A percentile compares a stretch with the other conserved stretches of the same genome.
These are phyloP conservation scores for Cryphonectria radicalis DNA, from an alignment of 2,329 filamentous ascomycete species.

Conservation along the genomic window DNA sequence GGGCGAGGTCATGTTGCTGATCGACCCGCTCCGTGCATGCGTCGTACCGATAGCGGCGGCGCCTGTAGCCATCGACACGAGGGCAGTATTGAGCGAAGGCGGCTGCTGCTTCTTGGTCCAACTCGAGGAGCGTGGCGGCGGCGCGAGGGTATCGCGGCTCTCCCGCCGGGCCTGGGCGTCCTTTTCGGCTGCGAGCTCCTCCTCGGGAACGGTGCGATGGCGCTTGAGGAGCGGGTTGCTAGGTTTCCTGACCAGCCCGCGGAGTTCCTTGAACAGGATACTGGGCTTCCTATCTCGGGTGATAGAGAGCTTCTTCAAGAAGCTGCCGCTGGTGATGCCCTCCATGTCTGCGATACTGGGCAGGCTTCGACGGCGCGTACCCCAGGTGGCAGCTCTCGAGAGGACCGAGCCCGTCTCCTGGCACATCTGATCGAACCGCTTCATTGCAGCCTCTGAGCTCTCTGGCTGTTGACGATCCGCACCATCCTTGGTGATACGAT, in stretches of 20 bases:
- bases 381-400: constrained; percentile 70
- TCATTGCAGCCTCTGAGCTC: constrained; percentile 58
- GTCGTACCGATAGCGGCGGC: constrained; percentile 60
- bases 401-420: constrained; percentile 62
- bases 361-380: constrained; percentile 68
- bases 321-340: constrained; percentile 61
- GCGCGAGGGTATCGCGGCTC: constrained; percentile 55
- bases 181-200: constrained; percentile 35
- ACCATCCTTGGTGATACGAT: constrained; percentile 46
- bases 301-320: constrained; percentile 66
- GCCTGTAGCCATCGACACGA: constrained; percentile 59
- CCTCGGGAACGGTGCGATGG: constrained; percentile 47
- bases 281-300: constrained; percentile 57
- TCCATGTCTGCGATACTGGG: constrained; percentile 64
- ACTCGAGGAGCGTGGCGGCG: constrained; percentile 55
- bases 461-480: constrained; percentile 49
- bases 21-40: constrained; percentile 63
- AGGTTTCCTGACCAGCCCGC: constrained; percentile 54
- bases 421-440: constrained; percentile 54
- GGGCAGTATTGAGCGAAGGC: constrained; percentile 63
- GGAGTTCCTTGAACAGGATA: constrained; percentile 58
- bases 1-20: constrained; percentile 59
- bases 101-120: constrained; percentile 55
- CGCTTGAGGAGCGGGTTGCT: constrained; percentile 54
- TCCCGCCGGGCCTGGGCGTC: constrained; percentile 43